A percentile compares a stretch with the other conserved stretches of the same genome.
These are phyloP conservation scores for Thelephora aurantiotincta DNA, from an alignment of 768 basidiomycete species.

Conservation along the genomic window DNA sequence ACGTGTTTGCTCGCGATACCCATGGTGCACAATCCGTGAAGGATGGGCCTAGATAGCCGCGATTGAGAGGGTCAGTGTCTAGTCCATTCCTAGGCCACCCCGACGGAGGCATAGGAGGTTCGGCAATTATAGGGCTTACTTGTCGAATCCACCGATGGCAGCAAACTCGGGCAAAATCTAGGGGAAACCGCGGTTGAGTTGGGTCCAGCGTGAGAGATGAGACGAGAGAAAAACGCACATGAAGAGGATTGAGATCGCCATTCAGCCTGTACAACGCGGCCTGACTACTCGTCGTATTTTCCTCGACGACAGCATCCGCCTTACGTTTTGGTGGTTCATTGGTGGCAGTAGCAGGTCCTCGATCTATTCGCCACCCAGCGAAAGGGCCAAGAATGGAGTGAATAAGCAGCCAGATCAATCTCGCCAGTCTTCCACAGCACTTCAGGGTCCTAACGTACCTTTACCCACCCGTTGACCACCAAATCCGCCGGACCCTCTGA, in stretches of 20 bases:
- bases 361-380: conserved; percentile 35
- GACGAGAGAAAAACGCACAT: conserved; percentile 32
- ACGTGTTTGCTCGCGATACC: conserved; percentile 92
- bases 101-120: neutral
- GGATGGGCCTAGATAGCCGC: conserved; percentile 36
- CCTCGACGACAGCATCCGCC: conserved; percentile 80
- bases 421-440: neutral
- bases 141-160: conserved; percentile 86
- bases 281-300: conserved; percentile 69
- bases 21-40: conserved; percentile 84
- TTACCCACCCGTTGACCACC: conserved; percentile 78
- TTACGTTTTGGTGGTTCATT: conserved; percentile 71
- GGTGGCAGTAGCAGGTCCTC: conserved; percentile 73
- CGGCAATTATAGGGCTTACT: conserved; percentile 11
- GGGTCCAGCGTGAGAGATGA: neutral
- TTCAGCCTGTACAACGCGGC: conserved; percentile 89
- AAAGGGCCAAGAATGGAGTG: neutral
- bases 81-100: neutral
- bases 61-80: too few species aligned
- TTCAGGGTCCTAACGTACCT: conserved; percentile 31
- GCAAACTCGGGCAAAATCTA: conserved; percentile 91
- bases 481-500: conserved; percentile 93
- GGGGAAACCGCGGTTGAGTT: neutral
- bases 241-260: conserved; percentile 86
- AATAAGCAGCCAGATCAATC: neutral